Conservation (phyloP, 2,329 filamentous ascomycete genomes). For the Claviceps capensis region DNA sequence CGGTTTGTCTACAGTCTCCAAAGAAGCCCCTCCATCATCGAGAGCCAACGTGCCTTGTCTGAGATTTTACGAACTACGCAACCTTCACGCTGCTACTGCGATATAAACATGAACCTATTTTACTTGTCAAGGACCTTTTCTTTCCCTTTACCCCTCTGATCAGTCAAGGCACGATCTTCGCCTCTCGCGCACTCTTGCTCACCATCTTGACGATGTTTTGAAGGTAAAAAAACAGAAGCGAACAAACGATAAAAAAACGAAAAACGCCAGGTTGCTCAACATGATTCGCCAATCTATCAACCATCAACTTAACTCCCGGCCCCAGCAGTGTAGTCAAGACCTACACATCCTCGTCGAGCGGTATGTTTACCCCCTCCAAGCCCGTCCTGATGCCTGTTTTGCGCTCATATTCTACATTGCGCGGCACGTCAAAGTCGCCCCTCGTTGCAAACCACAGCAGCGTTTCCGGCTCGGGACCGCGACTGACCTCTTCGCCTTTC, state of each 20-base stretch:
- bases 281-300: too few species aligned
- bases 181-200: neutral
- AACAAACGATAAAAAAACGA: too few species aligned
- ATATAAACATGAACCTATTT: neutral
- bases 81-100: too few species aligned
- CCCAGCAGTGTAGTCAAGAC: conserved; percentile 7
- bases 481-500: conserved; percentile 13
- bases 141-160: neutral
- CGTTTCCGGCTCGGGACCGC: conserved; percentile 31
- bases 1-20: too few species aligned
- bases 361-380: conserved; percentile 22
- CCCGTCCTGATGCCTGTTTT: conserved; percentile 20
- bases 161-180: neutral
- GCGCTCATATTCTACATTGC: conserved; percentile 29
- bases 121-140: neutral
- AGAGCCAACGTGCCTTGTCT: too few species aligned
- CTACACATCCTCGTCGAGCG: conserved; percentile 11
- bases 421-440: conserved; percentile 31
- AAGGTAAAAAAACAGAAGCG: neutral
- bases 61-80: too few species aligned
- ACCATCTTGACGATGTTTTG: neutral
- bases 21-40: too few species aligned
- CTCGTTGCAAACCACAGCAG: conserved; percentile 31
- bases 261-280: too few species aligned
- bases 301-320: too few species aligned